Conservation (phyloP, 495 filamentous ascomycete genomes). For the Sordaria brevicollis region DNA sequence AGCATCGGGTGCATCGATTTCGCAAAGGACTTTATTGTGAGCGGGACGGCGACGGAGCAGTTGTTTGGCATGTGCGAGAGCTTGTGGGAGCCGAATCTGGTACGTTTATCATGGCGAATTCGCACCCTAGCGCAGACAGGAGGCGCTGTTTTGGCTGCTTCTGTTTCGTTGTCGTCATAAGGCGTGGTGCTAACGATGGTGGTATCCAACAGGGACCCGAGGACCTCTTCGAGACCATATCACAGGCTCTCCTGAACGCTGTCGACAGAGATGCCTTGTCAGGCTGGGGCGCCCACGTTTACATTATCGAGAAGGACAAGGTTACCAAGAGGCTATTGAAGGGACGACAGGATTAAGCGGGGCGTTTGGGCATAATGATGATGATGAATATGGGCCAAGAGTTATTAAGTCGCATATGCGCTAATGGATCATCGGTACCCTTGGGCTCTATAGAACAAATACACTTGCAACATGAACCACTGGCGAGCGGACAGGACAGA, state of each 20-base stretch:
- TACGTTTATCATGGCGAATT: conserved; percentile 30
- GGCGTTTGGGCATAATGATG: not conserved
- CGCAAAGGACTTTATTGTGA: conserved; percentile 98
- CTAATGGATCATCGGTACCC: not conserved
- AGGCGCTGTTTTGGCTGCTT: not conserved
- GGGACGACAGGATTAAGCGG: conserved; percentile 53
- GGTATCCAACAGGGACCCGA: conserved; percentile 56
- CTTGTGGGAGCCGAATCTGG: conserved; percentile 94
- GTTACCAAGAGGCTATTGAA: conserved; percentile 96
- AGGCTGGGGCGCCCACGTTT: conserved; percentile 96
- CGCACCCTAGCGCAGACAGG: not conserved
- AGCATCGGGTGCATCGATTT: conserved; percentile 99
- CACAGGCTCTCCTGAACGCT: conserved; percentile 90
- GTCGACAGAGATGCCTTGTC: conserved; percentile 94
- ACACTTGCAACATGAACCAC: not conserved
- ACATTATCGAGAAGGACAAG: conserved; percentile 99
- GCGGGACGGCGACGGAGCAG: conserved; percentile 91
- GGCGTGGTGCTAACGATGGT: not conserved
- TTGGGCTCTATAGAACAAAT: not conserved
- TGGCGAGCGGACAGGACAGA: not conserved
- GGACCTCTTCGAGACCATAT: conserved; percentile 96
- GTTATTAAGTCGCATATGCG: not conserved
- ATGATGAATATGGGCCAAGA: not conserved
- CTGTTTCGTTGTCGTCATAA: not conserved
- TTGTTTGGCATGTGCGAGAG: conserved; percentile 97